Evolutionary conservation across 2,329 filamentous ascomycete genomes (phyloP), one percentile per base, ranked within the genome.

Genomic region (Aspergillus transmontanensis): DNA sequence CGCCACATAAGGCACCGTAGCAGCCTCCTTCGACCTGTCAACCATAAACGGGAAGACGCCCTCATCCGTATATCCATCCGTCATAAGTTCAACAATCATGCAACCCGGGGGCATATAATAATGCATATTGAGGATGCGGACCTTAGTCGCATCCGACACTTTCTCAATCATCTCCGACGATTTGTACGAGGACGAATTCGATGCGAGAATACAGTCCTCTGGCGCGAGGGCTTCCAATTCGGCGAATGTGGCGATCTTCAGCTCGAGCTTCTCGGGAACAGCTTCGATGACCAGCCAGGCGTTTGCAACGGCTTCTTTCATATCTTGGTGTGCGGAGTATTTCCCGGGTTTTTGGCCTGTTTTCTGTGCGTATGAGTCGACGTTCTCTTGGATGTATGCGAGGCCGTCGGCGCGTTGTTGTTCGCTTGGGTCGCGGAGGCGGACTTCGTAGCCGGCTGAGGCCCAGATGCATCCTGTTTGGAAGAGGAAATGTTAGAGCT

Each of bases 221-320:
- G 80, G 78, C 0, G 82, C 75, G 9, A 76, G 41, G 12, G 67
- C 66, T n/a, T 84, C 83, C 12, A 86, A 73, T 4, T 83, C 75
- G 3, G 74, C 80, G 62, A 86, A 83, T 0, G 79, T 81, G 10
- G 76, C 75, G 10, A 81, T 80, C 71, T 86, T 86, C 34, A 84
- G 68, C 4, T 76, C 67, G 9, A 85, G 74, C 57, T 77, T 81
- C 68, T 85, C 85, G 0, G 83, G 84, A 0, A 86, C 79, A 14
- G 80, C 82, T 70, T 85, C 85, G 64, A 85, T 79, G 14, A 85
- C 81, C 4, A 85, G 75, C 84, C 82, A 87, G 1, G 83, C 80
- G 46, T 82, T 72, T 0, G 71, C 60, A 4, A 86, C 79, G 0
- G 83, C 80, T 0, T 66, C 57, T 7, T 74, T 62, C 2, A 86